Base-by-base conservation (phyloP, 2,329 filamentous ascomycete species). In the Colletotrichum sp. region DNA sequence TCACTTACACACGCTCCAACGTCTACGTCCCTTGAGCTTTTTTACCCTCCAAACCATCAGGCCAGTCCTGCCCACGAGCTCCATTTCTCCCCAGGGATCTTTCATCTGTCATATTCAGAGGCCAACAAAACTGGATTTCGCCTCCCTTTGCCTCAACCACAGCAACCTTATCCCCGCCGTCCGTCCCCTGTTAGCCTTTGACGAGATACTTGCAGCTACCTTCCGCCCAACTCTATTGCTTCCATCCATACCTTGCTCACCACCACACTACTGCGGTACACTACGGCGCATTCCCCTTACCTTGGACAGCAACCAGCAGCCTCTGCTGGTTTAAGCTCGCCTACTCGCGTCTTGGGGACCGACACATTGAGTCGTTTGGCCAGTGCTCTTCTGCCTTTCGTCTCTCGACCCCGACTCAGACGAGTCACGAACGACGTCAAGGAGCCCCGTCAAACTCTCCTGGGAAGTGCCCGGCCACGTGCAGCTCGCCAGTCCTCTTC, bases 381-480 rank as follows among this genome's bases (percentile, higher is more conserved):
- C 30, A 65, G 43, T 43, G 58, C 26, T 58, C 28, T 21, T 38
- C 26, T 26, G 28, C 66, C 58, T 48, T 15, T 67, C 21, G 56
- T 52, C 56, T 62, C 18, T 34, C 13, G 18, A n/a, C 15, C n/a
- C 28, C 38, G 66, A 67, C 68, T 66, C 72, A 67, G 62, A 71
- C 72, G 72, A 75, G 72, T 75, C 72, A 72, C 69, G 68, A 58
- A 62, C 68, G 68, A 67, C 62, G 34, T 67, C 69, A 34, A 71
- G 48, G 28, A 66, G 52, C 18, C 28, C 26, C 24, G 34, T 36
- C 66, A 60, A 60, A 30, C 60, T 70, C 43, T 71, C 32, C 58
- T 60, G 52, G 61, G 34, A 48, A 56, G n/a, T 64, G 58, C 65
- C 56, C 43, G n/a, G 60, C 60, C 60, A 62, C 48, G 66, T 70